Base-by-base conservation (phyloP, 2,329 filamentous ascomycete species). In the Fusarium sp. region DNA sequence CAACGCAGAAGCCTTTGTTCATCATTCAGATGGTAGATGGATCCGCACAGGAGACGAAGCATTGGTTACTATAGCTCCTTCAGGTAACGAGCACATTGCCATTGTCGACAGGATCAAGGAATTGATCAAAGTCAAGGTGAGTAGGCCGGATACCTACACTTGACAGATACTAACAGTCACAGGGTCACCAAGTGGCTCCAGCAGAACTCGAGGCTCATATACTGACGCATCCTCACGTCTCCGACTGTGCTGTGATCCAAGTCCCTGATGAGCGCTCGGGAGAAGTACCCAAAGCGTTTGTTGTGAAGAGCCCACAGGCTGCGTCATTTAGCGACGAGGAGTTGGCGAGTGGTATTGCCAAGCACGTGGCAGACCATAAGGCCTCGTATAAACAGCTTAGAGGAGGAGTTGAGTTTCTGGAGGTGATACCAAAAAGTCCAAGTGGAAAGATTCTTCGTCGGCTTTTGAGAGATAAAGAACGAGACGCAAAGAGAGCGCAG, bases 21-120 rank as follows among this genome's bases (percentile, higher is more conserved):
- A 81, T 63, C 84, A 90, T 50, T 83, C 90, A 3, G 90, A 94
- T 66, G 89, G 89, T 4, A 80, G 89, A 66, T 96, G 93, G 88
- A 88, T 97, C 84, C 88, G 87, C 20, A 97, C 95, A 0, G 95
- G 95, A 10, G 95, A 98, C 72, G 93, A 97, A 75, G 93, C 91
- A 0, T 82, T 95, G 3, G 82, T 97, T 8, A 85, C 86, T 2
- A 84, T 87, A 71, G 83, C 88, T 4, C 85, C 88, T 0, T 81
- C 84, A 1, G 93, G 93, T 1, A 82, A 90, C 63, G 93, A 97
- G 78, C 95, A 98, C 75, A 77, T 97, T 49, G 91, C 94, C 75
- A 92, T 98, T 53, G 91, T 94, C 1, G 95, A 97, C 75, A 88
- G 94, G 14, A 79, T 85, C 63, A 86, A 88, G 72, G 88, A 94